Percentiles rank a stretch among this genome's conserved stretches.
Evolutionary conservation across 2,329 filamentous ascomycete species (phyloP).

Genomic region (Diaporthe sp.): DNA sequence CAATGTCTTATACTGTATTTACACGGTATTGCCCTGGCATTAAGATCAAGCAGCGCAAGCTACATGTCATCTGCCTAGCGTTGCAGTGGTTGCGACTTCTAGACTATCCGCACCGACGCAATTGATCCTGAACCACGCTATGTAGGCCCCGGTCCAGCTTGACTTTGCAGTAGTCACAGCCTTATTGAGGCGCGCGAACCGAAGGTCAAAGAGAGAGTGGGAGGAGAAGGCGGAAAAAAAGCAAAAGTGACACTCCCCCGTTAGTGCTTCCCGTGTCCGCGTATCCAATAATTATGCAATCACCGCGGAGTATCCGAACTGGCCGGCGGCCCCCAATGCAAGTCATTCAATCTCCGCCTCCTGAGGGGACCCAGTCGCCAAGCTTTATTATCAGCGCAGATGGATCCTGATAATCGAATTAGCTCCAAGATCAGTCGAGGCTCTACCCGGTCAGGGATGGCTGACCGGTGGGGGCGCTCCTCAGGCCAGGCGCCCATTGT

Average conservation of each 20-base stretch:
- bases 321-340: conserved; percentile 23
- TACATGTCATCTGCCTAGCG: conserved; percentile 14
- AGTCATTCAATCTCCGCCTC: conserved; percentile 31
- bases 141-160: background rate
- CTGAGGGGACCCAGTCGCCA: conserved; percentile 19
- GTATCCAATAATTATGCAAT: conserved; percentile 24
- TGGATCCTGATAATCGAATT: conserved; percentile 35
- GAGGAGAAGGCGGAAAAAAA: background rate
- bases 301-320: conserved; percentile 17
- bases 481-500: background rate
- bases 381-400: conserved; percentile 30
- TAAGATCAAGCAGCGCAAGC: background rate
- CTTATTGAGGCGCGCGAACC: background rate
- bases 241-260: conserved; percentile 2
- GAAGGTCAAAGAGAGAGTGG: background rate
- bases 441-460: conserved; percentile 33
- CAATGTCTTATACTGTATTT: background rate
- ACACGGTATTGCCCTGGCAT: background rate
- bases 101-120: conserved; percentile 22
- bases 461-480: conserved; percentile 7
- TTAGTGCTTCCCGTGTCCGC: conserved; percentile 1
- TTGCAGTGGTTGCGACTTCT: background rate
- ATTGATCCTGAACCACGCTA: conserved; percentile 21
- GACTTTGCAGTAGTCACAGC: conserved; percentile 12
- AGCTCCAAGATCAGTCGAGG: conserved; percentile 36